Conservation (phyloP, 441 rosid species). For the Daphne laureola region DNA sequence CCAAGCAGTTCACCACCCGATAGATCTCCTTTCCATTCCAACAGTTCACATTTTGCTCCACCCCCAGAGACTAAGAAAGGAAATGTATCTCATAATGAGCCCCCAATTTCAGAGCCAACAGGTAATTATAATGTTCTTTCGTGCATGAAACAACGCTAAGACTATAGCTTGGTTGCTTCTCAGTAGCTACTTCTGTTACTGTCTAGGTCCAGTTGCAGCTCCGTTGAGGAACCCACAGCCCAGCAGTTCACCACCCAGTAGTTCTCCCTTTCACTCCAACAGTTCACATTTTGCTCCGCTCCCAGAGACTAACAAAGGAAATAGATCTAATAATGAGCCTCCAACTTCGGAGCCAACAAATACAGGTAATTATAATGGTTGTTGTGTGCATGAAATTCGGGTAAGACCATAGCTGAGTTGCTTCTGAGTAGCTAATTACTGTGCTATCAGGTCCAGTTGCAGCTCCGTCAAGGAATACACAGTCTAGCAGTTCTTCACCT, state of each 20-base stretch:
- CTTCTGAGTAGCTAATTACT: conserved; percentile 3
- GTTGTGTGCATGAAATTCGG: conserved; percentile 1
- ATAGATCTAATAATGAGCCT: conserved; percentile 16
- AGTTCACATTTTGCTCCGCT: conserved; percentile 17
- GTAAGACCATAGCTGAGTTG: background rate
- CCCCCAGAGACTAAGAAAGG: conserved; percentile 12
- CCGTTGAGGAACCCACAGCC: background rate
- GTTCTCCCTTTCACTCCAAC: conserved; percentile 19
- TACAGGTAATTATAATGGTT: too few relatives aligned
- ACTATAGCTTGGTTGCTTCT: background rate
- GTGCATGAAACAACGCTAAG: background rate
- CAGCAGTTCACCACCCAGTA: conserved; percentile 14
- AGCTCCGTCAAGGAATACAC: conserved; percentile 1
- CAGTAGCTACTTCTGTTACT: conserved; percentile 9
- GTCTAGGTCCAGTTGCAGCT: conserved; percentile 12
- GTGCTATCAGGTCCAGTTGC: conserved; percentile 16
- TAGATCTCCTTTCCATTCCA: conserved; percentile 20
- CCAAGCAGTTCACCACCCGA: conserved; percentile 6
- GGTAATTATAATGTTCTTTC: conserved; percentile 20
- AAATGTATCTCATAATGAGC: conserved; percentile 17
- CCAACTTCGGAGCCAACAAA: conserved; percentile 14
- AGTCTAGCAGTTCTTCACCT: conserved; percentile 10
- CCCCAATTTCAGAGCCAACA: conserved; percentile 23
- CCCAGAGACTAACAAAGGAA: conserved; percentile 11
- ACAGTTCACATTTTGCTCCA: conserved; percentile 15